Evolutionary conservation across 768 basidiomycete species (phyloP), one percentile per base, ranked within the genome.

Genomic region (Dacryopinax spathularia): DNA sequence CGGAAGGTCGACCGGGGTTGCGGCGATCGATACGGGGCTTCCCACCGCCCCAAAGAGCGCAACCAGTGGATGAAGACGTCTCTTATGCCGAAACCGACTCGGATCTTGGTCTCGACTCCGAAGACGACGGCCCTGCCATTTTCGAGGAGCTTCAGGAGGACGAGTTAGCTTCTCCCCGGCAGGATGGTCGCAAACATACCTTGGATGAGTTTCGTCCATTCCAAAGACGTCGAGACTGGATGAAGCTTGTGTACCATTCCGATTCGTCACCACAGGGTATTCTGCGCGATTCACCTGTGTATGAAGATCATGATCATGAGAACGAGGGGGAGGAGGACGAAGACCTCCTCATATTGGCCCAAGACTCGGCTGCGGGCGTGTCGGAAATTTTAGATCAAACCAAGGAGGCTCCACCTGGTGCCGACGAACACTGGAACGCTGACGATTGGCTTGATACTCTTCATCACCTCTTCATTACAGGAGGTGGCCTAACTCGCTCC

Each of bases 381-480:
- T 78, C 80, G 1, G 82, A 85, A 60, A 77, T 77, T 15, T 66
- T 85, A 34, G 93, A 95, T 72, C 82, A 79, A 71, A 80, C 85
- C 7, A 94, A 93, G 72, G 84, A 82, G 61, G 69, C 68, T 0
- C 60, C 29, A 29, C 29, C 84, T n/a, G 72, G 79, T 41, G 68
- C 68, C 1, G 81, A 83, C 27, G 81, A 78, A 65, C 82, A 82
- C 68, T 97, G 93, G 94, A 85, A 88, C 64, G 84, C 89, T 65
- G 89, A 94, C 66, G 85, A 82, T 25, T 80, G 89, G 72, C 79
- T 98, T 25, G 89, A 96, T 61, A 87, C 89, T 1, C 85, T 99
- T 70, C 83, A 89, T 5, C 78, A 83, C 62, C 77, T 95, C 60
- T 99, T 99, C 76, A 95, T 99, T 72, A 95, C 93, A 1, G 48